Conservation (phyloP, 352 stramenopile genomes). For the Phytophthora fragariaefolia region DNA sequence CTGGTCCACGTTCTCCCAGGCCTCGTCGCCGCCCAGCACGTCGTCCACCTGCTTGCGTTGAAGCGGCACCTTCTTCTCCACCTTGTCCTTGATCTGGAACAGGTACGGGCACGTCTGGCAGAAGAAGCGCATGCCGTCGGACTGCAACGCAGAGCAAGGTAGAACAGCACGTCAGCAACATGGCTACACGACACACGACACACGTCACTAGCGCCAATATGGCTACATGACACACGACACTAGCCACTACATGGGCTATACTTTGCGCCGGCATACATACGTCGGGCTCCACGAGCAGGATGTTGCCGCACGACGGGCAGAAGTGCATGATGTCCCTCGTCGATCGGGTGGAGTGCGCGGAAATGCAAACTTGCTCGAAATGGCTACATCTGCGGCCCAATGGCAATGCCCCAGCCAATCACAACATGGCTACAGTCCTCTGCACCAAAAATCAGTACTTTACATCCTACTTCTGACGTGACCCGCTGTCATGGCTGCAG, state of each 20-base stretch:
- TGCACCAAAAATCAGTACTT: no score
- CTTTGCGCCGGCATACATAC: constrained; percentile 56
- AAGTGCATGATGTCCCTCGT: constrained; percentile 74
- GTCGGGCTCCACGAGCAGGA: constrained; percentile 90
- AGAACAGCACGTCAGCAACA: constrained; percentile 1
- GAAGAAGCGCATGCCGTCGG: constrained; percentile 91
- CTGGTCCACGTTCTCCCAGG: constrained; percentile 99
- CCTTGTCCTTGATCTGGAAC: constrained; percentile 89
- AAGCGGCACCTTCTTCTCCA: constrained; percentile 90
- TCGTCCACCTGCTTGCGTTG: constrained; percentile 98
- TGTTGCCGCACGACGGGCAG: constrained; percentile 91
- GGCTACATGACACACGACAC: neutral
- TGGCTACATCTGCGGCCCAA: neutral
- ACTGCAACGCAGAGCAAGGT: constrained; percentile 32
- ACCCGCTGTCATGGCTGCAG: constrained; percentile 4
- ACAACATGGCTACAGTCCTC: constrained; percentile 3
- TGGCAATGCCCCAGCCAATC: constrained; percentile 1
- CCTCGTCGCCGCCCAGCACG: constrained; percentile 96
- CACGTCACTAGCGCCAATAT: neutral
- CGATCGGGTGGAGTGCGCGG: neutral
- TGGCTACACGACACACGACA: constrained; percentile 2
- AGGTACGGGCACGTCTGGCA: constrained; percentile 91
- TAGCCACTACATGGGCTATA: neutral
- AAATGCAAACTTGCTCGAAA: neutral
- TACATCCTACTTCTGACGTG: neutral